These are phyloP conservation scores for Nematodospora anomalae DNA, from an alignment of 1,139 yeast species.

Conservation along the genomic window DNA sequence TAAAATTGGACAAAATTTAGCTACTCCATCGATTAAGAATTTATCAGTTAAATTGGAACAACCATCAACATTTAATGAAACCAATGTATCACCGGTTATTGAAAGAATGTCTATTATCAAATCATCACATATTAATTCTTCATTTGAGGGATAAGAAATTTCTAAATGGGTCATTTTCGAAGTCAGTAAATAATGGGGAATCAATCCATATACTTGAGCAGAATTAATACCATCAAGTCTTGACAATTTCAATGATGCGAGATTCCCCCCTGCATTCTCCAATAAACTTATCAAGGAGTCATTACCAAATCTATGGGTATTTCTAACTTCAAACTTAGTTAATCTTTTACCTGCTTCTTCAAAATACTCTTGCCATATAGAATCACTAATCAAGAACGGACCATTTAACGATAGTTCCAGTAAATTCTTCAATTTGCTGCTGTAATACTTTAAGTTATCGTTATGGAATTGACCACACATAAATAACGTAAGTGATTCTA, in stretches of 20 bases:
- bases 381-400: constrained; percentile 77
- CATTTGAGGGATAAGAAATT: constrained; percentile 64
- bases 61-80: constrained; percentile 63
- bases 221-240: constrained; percentile 70
- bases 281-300: constrained; percentile 64
- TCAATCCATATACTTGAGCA: constrained; percentile 56
- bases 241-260: constrained; percentile 52
- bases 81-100: constrained; percentile 61
- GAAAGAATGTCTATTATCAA: constrained; percentile 61
- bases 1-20: constrained; percentile 55
- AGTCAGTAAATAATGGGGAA: constrained; percentile 59
- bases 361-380: constrained; percentile 75
- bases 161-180: constrained; percentile 57
- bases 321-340: constrained; percentile 57
- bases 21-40: constrained; percentile 57
- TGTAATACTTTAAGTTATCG: constrained; percentile 65
- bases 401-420: constrained; percentile 69
- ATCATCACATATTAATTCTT: constrained; percentile 72
- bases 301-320: constrained; percentile 80
- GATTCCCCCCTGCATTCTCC: constrained; percentile 57
- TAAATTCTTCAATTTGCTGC: constrained; percentile 57
- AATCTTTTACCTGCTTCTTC: constrained; percentile 36
- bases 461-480: constrained; percentile 95
- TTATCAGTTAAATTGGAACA: constrained; percentile 71
- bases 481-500: constrained; percentile 64